Conservation (phyloP, 352 stramenopile species). For the Phytophthora uliginosa region DNA sequence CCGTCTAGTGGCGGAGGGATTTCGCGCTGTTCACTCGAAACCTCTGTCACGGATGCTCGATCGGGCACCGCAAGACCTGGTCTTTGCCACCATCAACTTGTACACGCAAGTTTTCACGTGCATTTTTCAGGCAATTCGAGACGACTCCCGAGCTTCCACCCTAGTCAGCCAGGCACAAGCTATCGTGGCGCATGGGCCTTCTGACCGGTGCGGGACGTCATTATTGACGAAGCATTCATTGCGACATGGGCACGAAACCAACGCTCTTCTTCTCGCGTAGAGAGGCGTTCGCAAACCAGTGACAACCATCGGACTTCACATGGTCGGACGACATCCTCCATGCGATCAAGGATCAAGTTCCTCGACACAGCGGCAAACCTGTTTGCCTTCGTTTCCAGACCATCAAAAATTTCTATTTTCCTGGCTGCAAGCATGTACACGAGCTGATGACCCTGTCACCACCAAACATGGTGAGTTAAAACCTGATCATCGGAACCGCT, state of each 20-base stretch:
- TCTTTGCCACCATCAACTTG: slow-evolving; percentile 1
- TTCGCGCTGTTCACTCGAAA: neutral
- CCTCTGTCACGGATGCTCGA: neutral
- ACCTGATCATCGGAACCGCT: neutral
- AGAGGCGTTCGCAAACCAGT: too few relatives aligned
- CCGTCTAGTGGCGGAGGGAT: neutral
- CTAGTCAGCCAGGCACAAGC: neutral
- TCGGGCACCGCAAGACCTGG: neutral
- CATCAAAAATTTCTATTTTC: slow-evolving; percentile 1
- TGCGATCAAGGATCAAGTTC: neutral
- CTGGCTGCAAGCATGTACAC: neutral
- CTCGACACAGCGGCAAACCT: neutral
- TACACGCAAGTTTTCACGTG: slow-evolving; percentile 9
- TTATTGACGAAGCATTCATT: slow-evolving; percentile 8
- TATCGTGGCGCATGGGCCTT: neutral
- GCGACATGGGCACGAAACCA: neutral
- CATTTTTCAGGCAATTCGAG: neutral
- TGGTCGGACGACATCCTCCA: too few relatives aligned
- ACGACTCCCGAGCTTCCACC: neutral
- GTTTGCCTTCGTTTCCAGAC: slow-evolving; percentile 9
- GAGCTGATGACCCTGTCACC: neutral
- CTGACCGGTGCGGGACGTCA: neutral
- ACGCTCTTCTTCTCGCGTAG: neutral
- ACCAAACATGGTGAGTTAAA: slow-evolving; percentile 8
- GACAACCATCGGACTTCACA: too few relatives aligned